phyloP scores from a whole-genome alignment of 1,139 yeast species.

The Hansenula sp. region DNA sequence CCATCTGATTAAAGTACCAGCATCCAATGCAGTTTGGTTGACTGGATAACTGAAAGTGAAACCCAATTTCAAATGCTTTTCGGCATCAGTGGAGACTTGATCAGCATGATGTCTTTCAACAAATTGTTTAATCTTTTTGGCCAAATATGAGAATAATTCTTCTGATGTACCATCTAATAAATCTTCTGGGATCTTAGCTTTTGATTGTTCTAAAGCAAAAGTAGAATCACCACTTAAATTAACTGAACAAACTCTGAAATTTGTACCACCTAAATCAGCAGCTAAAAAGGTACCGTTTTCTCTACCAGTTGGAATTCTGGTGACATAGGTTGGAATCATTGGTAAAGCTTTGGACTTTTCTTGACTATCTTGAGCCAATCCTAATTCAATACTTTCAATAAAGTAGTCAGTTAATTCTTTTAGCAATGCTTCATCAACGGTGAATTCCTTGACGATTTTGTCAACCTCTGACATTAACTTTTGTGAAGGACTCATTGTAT shows the following conservation, averaged over 20 bases:
- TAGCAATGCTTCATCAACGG: conserved; percentile 47
- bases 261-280: conserved; percentile 86
- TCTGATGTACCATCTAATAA: conserved; percentile 54
- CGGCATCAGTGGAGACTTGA: conserved; percentile 21
- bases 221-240: conserved; percentile 76
- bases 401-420: conserved; percentile 61
- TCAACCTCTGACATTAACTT: conserved; percentile 32
- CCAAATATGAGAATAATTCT: conserved; percentile 67
- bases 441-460: conserved; percentile 50
- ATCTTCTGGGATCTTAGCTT: conserved; percentile 68
- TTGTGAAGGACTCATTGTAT: background rate
- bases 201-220: conserved; percentile 65
- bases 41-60: conserved; percentile 94
- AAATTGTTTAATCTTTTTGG: conserved; percentile 62
- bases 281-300: conserved; percentile 78
- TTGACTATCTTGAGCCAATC: conserved; percentile 34
- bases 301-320: conserved; percentile 73
- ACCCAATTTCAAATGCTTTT: conserved; percentile 59
- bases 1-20: conserved; percentile 87
- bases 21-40: conserved; percentile 70
- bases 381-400: conserved; percentile 55
- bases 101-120: conserved; percentile 59
- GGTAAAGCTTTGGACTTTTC: conserved; percentile 47
- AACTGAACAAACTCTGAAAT: conserved; percentile 86
- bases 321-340: conserved; percentile 86